These are phyloP conservation scores for Lanmaoa rubissima DNA, from an alignment of 768 basidiomycete species.

Conservation along the genomic window DNA sequence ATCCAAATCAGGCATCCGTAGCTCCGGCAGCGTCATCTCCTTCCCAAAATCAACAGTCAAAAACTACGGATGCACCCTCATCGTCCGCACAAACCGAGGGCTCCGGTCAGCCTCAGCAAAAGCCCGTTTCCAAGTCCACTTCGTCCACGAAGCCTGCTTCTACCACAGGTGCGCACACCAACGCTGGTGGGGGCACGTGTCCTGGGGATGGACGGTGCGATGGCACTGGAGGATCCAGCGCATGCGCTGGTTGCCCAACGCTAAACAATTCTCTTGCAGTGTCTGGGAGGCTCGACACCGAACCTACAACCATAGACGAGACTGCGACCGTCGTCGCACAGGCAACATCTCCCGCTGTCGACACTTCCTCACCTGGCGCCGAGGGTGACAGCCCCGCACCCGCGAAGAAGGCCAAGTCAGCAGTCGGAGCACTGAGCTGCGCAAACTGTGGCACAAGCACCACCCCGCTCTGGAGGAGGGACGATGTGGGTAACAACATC, in stretches of 20 bases:
- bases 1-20: slow-evolving; percentile 35
- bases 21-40: slow-evolving; percentile 28
- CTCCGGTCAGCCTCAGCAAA: slow-evolving; percentile 26
- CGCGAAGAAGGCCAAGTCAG: slow-evolving; percentile 34
- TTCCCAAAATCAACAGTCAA: slow-evolving; percentile 32
- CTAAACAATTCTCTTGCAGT: slow-evolving; percentile 80
- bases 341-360: slow-evolving; percentile 30
- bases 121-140: slow-evolving; percentile 24
- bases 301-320: slow-evolving; percentile 30
- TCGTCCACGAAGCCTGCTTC: slow-evolving; percentile 28
- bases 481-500: slow-evolving; percentile 89
- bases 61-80: slow-evolving; percentile 30
- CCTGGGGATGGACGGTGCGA: slow-evolving; percentile 98
- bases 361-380: slow-evolving; percentile 34
- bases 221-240: slow-evolving; percentile 90
- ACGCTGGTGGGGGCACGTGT: slow-evolving; percentile 66
- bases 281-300: slow-evolving; percentile 40
- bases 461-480: slow-evolving; percentile 87
- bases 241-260: slow-evolving; percentile 95
- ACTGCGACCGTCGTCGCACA: slow-evolving; percentile 16
- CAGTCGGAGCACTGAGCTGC: slow-evolving; percentile 77
- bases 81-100: slow-evolving; percentile 28
- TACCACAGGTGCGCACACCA: slow-evolving; percentile 33
- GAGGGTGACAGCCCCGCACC: slow-evolving; percentile 32
- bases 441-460: slow-evolving; percentile 88